A percentile compares a stretch with the other conserved stretches of the same genome.
These are phyloP conservation scores for Globisporangium rhizosaccharum DNA, from an alignment of 352 stramenopile genomes.

Conservation along the genomic window DNA sequence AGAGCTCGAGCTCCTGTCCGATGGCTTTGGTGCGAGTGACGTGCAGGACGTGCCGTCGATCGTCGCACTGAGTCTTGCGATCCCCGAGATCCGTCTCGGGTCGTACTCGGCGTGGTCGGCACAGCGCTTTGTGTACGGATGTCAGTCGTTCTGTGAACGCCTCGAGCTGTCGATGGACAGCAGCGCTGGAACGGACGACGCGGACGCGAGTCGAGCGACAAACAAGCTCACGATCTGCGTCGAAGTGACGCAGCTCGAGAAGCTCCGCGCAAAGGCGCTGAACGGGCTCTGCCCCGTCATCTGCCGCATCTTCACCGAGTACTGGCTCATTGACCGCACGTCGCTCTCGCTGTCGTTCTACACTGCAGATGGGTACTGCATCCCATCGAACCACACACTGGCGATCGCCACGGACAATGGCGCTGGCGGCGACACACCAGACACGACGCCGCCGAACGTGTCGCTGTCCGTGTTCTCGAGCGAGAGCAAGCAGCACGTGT, in stretches of 20 bases:
- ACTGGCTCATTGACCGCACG: constrained; percentile 82
- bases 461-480: constrained; percentile 75
- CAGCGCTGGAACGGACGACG: constrained; percentile 22
- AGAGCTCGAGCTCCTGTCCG: constrained; percentile 64
- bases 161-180: constrained; percentile 62
- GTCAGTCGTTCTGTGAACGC: constrained; percentile 46
- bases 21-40: constrained; percentile 27
- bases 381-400: constrained; percentile 36
- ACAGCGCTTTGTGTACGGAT: constrained; percentile 66
- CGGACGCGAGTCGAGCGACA: constrained; percentile 15
- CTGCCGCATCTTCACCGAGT: constrained; percentile 74
- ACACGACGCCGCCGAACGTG: constrained; percentile 13
- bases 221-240: constrained; percentile 64
- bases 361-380: constrained; percentile 54
- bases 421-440: background rate
- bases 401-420: constrained; percentile 15
- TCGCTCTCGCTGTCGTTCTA: constrained; percentile 67
- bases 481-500: constrained; percentile 54
- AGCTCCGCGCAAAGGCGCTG: constrained; percentile 29
- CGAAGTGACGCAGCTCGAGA: constrained; percentile 49
- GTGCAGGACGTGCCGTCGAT: constrained; percentile 45
- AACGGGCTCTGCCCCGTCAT: constrained; percentile 55
- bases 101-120: constrained; percentile 52
- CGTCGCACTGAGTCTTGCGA: constrained; percentile 64
- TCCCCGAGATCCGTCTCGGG: constrained; percentile 53